Evolutionary conservation across 768 basidiomycete species (phyloP), one percentile per base, ranked within the genome.

Genomic region (Cyclocybe aegerita): DNA sequence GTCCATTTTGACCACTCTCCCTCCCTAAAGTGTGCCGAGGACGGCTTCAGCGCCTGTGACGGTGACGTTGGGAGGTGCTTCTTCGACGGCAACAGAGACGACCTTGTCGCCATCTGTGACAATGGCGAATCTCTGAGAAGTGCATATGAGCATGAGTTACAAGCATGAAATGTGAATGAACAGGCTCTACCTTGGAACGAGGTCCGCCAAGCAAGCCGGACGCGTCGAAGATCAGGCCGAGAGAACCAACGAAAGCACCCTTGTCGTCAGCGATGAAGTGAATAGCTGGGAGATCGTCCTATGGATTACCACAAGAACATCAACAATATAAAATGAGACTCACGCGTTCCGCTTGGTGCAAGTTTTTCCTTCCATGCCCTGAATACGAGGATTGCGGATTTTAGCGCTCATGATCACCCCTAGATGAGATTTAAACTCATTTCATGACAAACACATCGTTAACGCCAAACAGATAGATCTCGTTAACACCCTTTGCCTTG

Each of bases 381-480:
- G 46, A 17, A n/a, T 7, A 40, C 10, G 7, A 38, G 34, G 35
- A 29, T 8, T 30, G 36, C 47, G 30, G 52, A 31, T 47, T 39
- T n/a, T 8, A 23, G 23, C 23, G 23, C 23, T 23, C 23, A 4
- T 23, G 23, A 23, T 23, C 23, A 23, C 4, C 23, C 23, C 23
- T 23, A 23, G 23, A 23, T 23, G 4, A 23, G 23, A 23, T 23
- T 4, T 4, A 23, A 23, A 59, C 73, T 48, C 48, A 79, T 76
- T 83, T 79, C 50, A 76, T 81, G 39, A 89, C 86, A 60, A 88
- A 93, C 6, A 78, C 76, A 63, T 95, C 92, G 65, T 94, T 94
- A 49, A 90, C 85, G 17, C 83, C 72, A 48, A 94, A 69, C 48
- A 93, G 78, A 54, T 83, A 86, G 53, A 91, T 79, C 45, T 80